phyloP scores from a whole-genome alignment of 495 filamentous ascomycete species.

The Thermothielavioides terrestris region DNA sequence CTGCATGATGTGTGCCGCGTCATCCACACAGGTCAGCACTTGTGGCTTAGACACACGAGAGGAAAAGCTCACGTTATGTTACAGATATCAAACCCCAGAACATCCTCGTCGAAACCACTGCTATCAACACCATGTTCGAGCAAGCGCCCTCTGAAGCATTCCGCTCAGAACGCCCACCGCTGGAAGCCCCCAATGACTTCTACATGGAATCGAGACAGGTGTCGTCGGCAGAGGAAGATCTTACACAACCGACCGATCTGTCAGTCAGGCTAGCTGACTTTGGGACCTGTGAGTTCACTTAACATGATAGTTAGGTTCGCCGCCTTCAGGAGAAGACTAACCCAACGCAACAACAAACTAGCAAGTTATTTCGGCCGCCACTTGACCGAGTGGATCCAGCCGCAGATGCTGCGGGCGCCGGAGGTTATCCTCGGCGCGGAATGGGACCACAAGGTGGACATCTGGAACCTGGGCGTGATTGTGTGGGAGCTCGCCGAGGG shows the following conservation, averaged over 20 bases:
- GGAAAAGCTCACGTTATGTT: too few species aligned
- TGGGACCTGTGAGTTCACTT: conserved; percentile 5
- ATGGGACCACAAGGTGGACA: conserved; percentile 35
- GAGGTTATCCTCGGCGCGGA: conserved; percentile 39
- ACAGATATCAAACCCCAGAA: conserved; percentile 24
- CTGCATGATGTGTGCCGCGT: conserved; percentile 11
- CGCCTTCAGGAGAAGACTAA: too few species aligned
- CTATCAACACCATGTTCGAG: conserved; percentile 9
- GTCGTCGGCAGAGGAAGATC: conserved; percentile 7
- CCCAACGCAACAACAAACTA: too few species aligned
- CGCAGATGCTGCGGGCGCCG: conserved; percentile 34
- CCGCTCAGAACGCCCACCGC: not conserved
- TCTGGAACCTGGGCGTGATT: conserved; percentile 41
- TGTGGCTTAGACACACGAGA: too few species aligned
- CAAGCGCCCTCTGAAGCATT: conserved; percentile 10
- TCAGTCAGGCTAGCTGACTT: conserved; percentile 8
- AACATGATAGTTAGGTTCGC: too few species aligned
- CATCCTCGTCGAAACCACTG: conserved; percentile 16
- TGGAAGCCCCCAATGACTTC: conserved; percentile 8
- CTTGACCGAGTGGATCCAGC: conserved; percentile 35
- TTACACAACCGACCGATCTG: not conserved
- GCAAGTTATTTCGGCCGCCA: conserved; percentile 10
- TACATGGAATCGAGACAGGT: conserved; percentile 13
- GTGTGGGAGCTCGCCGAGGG: conserved; percentile 19
- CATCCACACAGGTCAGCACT: conserved; percentile 7